Base-by-base conservation (phyloP, 163 green algal species). In the Scenedesmus sp. region DNA sequence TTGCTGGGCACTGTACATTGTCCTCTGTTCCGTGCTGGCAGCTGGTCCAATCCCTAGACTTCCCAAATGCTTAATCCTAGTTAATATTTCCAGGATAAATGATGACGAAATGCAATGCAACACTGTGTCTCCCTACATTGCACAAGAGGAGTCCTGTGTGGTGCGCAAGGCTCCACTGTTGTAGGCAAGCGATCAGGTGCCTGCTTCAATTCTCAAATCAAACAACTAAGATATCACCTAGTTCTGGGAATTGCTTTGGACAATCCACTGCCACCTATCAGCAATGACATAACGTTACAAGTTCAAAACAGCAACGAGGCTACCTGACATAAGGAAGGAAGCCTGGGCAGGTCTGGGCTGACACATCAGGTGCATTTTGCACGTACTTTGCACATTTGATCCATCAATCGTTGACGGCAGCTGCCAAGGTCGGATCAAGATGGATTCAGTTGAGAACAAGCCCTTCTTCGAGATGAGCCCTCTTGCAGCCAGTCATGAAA, bases 391-490 rank as follows among this genome's bases (percentile, higher is more conserved):
- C 26, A 40, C 10, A 9, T 20, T 24, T 40, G 30, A 76, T 3
- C 7, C 3, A 7, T 7, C 65, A 35, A 18, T 7, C 15, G 1
- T 7, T 10, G 65, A 76, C 40, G 30, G 12, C 3, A 40, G 65
- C 65, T 35, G 30, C 40, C 9, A 40, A 1, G 40, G 6, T 10
- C 65, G 9, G 20, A 30, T 2, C 1, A 76, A 22, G 9, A 76
- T 76, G 65, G 65, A 76, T 33, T 18, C 30, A 40, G 65, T n/a
- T 13, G 83, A 88, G 83, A 88, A 88, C 53, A 37, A 33, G 68
- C 53, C 35, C 2, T 59, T 88, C 35, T 88, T 88, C 22, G 56
- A 49, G 0, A 88, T 88, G 83, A 88, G 83, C 53, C 83, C 83
- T 40, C 70, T 88, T 7, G n/a, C 9, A 7, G 80, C 83, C 56